Base-by-base conservation (phyloP, 495 filamentous ascomycete genomes). In the Chaetomium fimeti region DNA sequence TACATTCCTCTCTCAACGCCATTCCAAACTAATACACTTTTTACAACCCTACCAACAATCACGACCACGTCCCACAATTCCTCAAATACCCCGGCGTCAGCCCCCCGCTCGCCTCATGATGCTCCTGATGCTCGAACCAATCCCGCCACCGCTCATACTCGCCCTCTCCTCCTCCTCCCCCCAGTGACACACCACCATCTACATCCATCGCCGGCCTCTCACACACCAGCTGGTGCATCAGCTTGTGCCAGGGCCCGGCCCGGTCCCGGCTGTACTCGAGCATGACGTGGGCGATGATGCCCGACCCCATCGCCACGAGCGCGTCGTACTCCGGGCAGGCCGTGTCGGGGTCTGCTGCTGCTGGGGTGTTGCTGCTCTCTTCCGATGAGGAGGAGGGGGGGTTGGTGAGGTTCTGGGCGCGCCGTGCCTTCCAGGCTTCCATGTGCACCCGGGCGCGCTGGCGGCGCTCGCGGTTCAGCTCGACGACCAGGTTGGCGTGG, bases 401-500 rank as follows among this genome's bases (percentile, higher is more conserved):
- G 24, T 8, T 27, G 55, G 3, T 57, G 32, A 25, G 32, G 32
- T 36, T 36, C 32, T 11, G 32, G 32, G 32, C 32, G 1, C 32
- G 32, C 32, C 12, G 55, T 12, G 32, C 22, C 36, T 43, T 40
- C 55, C 55, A 57, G 2, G 55, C 55, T 2, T 43, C 22, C 9
- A 43, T 27, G n/a, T 22, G 36, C 1, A 5, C 36, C 4, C 28
- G 13, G n/a, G 16, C 32, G 6, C 55, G 32, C 22, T 43, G 55
- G 32, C 20, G 18, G n/a, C 55, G 55, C 55, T 57, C 55, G 38
- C 43, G 55, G 38, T 57, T 57, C 1, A 57, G 55, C 20, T 57
- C 55, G 12, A 57, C 55, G 38, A 57, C 43, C 20, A 57, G 55
- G 38, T 57, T 57, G 55, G 55, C 55, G 25, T 57, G 55, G 5